Evolutionary conservation across 305 asterid genomes (phyloP).

Genomic region (Plantago lanceolata): DNA sequence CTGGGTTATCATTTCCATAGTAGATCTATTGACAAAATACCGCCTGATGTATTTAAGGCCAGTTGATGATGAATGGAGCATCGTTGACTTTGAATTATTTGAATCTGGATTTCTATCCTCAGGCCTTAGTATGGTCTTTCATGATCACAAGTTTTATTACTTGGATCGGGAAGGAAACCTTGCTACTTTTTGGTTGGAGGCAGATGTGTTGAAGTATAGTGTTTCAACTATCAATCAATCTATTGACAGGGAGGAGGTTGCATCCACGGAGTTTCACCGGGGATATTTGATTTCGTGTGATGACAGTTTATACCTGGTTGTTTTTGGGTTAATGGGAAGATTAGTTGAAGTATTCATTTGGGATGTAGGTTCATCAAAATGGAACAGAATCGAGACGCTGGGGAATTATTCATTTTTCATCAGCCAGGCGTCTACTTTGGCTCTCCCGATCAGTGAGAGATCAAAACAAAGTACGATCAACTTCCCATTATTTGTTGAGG

Average conservation of each 20-base stretch:
- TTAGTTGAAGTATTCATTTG: not conserved
- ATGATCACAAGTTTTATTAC: not conserved
- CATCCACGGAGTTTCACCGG: too few relatives aligned
- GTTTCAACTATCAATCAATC: too few relatives aligned
- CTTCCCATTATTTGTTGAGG: too few relatives aligned
- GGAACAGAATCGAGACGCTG: not conserved
- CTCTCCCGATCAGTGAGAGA: not conserved
- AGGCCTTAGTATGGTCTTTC: not conserved
- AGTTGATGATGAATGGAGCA: too few relatives aligned
- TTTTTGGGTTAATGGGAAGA: not conserved
- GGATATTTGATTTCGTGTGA: not conserved
- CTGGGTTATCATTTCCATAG: too few relatives aligned
- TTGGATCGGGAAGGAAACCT: not conserved
- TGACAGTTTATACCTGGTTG: not conserved
- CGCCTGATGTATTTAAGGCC: too few relatives aligned
- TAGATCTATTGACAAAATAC: too few relatives aligned
- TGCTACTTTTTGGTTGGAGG: not conserved
- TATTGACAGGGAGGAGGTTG: not conserved
- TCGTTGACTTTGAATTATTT: too few relatives aligned
- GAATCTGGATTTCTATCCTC: not conserved
- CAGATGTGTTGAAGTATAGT: not conserved
- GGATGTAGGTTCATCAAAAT: not conserved
- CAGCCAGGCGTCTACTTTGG: not conserved
- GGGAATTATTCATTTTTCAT: not conserved
- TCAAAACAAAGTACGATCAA: too few relatives aligned